Percentiles rank a stretch among this genome's conserved stretches.
Conservation (phyloP, 148 eudicot species). For the Arctostaphylos glauca region DNA sequence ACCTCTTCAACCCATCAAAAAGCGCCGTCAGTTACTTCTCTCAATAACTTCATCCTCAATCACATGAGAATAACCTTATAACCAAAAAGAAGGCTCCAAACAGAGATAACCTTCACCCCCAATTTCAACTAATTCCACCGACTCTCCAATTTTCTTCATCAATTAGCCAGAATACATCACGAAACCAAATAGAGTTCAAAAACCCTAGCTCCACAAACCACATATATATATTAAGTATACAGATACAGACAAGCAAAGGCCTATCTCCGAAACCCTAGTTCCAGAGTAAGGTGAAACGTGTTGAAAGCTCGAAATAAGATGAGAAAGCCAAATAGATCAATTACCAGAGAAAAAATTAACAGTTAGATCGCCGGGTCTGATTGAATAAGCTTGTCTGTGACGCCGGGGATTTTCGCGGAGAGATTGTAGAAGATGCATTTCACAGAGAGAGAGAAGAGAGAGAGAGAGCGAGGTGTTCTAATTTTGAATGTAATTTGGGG, state of each 20-base stretch:
- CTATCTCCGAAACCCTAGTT: conserved; percentile 5
- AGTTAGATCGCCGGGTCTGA: neutral
- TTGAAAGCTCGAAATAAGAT: neutral
- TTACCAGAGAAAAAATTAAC: conserved; percentile 8
- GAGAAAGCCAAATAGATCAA: neutral
- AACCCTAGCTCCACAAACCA: neutral
- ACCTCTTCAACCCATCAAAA: conserved; percentile 6
- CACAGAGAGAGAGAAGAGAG: conserved; percentile 14
- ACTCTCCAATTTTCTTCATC: neutral
- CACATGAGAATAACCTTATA: neutral
- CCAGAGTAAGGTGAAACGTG: neutral
- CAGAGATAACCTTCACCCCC: neutral
- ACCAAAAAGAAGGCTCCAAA: neutral
- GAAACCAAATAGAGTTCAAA: neutral
- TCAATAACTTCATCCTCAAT: neutral
- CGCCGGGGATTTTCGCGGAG: neutral
- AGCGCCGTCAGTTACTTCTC: neutral
- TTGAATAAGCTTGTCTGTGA: neutral
- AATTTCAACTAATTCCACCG: neutral
- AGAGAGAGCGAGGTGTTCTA: neutral
- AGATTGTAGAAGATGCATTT: neutral
- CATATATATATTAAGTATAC: neutral
- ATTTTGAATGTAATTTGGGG: neutral
- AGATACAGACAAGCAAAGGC: neutral
- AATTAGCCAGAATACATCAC: neutral